Evolutionary conservation across 2,329 filamentous ascomycete genomes (phyloP), one percentile per base, ranked within the genome.

Genomic region (Gnomoniopsis smithogilvyi): DNA sequence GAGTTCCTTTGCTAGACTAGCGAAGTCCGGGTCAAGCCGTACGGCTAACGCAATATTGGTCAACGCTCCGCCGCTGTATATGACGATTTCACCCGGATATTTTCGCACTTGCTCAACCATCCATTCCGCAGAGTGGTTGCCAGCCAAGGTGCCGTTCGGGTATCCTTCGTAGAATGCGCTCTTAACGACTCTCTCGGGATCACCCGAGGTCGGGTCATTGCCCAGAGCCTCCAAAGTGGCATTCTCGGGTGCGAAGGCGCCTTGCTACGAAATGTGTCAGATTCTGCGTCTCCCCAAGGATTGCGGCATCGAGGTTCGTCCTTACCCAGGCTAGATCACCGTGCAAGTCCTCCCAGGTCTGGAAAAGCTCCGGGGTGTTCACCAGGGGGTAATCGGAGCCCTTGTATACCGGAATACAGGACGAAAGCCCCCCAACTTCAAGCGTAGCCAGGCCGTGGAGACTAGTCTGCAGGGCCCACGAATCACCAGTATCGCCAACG

Each of bases 31-130:
- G 65, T 81, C 77, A 64, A 79, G 68, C 6, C 76, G 72, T 26
- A 76, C 69, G 1, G 79, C 79, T 52, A 80, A 65, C 2, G 78
- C 79, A 36, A 81, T 68, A 61, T 81, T 81, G 17, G 79, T 81
- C 64, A 81, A 60, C 3, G 78, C 70, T 8, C 78, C 77, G 8
- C 71, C 74, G 70, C 69, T 69, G 64, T 73, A 80, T 61, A 82
- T 80, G 26, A 70, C 72, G n/a, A 81, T 74, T 64, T 81, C 71
- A 26, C 78, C 77, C 0, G 79, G 79, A 65, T 81, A 78, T 64
- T 75, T 78, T 60, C 72, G 73, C 1, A 80, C 78, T 67, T 73
- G 71, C 57, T 77, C 71, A 36, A 81, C 70, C 75, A 81, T 76
- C 66, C 78, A 81, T 22, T 72, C 70, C 1, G 76, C 77, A 4